phyloP scores from a whole-genome alignment of 257 asterid species.

The Fraxinus cuspidata region DNA sequence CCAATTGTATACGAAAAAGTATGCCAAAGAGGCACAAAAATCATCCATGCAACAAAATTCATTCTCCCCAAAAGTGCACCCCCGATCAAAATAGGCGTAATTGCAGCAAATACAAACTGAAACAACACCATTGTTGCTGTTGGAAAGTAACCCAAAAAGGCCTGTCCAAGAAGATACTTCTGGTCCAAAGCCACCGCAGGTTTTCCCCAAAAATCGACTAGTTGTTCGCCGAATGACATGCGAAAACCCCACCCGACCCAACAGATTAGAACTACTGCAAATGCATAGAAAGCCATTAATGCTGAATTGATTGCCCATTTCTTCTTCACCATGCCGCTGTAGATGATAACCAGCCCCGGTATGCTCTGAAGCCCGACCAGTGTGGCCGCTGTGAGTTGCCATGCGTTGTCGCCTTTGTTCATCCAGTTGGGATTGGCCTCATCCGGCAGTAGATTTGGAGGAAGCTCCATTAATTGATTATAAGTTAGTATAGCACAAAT shows the following conservation, averaged over 20 bases:
- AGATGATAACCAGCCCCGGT: conserved; percentile 56
- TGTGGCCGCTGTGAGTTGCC: conserved; percentile 64
- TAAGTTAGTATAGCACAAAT: background rate
- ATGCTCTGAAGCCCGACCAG: conserved; percentile 58
- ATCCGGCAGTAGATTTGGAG: conserved; percentile 36
- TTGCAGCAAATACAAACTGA: conserved; percentile 57
- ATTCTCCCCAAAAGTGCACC: conserved; percentile 66
- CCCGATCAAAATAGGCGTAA: conserved; percentile 45
- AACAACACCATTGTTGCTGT: conserved; percentile 61
- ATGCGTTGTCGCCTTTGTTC: conserved; percentile 66
- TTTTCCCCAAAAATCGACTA: conserved; percentile 44
- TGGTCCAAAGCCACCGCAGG: conserved; percentile 42
- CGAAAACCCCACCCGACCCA: conserved; percentile 64
- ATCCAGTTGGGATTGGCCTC: conserved; percentile 54
- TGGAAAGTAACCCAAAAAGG: conserved; percentile 53
- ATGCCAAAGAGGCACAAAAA: conserved; percentile 64
- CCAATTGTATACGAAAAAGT: conserved; percentile 59
- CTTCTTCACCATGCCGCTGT: conserved; percentile 50
- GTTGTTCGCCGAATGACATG: conserved; percentile 47
- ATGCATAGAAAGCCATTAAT: conserved; percentile 57
- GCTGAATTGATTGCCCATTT: conserved; percentile 63
- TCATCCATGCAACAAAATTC: conserved; percentile 60
- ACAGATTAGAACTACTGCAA: conserved; percentile 48
- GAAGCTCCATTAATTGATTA: conserved; percentile 23
- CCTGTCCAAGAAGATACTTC: conserved; percentile 41